These are phyloP conservation scores for Hygrophila difformis DNA, from an alignment of 257 asterid species.

Conservation along the genomic window DNA sequence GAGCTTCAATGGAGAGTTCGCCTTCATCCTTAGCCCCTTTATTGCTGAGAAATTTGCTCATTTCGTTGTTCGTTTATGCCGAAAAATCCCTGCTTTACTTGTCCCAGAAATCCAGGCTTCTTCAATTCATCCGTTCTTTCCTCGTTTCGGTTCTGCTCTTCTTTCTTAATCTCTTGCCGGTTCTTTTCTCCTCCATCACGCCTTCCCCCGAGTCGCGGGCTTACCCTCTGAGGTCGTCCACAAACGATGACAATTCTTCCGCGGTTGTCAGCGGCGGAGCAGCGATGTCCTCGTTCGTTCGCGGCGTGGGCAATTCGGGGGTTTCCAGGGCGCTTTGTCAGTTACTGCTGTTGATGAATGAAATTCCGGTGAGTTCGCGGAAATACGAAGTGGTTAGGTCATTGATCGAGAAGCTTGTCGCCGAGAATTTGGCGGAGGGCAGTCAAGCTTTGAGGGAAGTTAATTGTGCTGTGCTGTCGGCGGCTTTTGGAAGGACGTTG, in stretches of 20 bases:
- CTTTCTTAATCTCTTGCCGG: conserved; percentile 50
- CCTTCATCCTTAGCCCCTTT: conserved; percentile 45
- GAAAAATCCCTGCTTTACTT: conserved; percentile 38
- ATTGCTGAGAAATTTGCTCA: conserved; percentile 39
- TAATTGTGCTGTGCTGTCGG: conserved; percentile 47
- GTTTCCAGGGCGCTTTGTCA: conserved; percentile 73
- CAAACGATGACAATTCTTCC: conserved; percentile 1
- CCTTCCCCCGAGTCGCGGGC: conserved; percentile 14
- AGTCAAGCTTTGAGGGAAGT: conserved; percentile 35
- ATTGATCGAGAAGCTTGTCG: conserved; percentile 61
- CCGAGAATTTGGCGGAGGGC: conserved; percentile 46
- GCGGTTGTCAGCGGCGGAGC: background rate
- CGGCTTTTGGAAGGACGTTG: conserved; percentile 55
- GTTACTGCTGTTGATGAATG: conserved; percentile 56
- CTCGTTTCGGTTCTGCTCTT: conserved; percentile 44
- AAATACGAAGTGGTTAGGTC: conserved; percentile 72
- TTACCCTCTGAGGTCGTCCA: conserved; percentile 17
- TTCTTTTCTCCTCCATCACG: conserved; percentile 25
- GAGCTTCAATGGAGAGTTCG: conserved; percentile 23
- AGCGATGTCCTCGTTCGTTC: background rate
- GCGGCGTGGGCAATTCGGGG: conserved; percentile 32
- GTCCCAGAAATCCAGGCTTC: conserved; percentile 30
- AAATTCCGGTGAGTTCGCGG: conserved; percentile 78
- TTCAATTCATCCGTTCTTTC: conserved; percentile 29
- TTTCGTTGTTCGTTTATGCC: conserved; percentile 36